These are phyloP conservation scores for Pythium guiyangense DNA, from an alignment of 352 stramenopile genomes.

Conservation along the genomic window DNA sequence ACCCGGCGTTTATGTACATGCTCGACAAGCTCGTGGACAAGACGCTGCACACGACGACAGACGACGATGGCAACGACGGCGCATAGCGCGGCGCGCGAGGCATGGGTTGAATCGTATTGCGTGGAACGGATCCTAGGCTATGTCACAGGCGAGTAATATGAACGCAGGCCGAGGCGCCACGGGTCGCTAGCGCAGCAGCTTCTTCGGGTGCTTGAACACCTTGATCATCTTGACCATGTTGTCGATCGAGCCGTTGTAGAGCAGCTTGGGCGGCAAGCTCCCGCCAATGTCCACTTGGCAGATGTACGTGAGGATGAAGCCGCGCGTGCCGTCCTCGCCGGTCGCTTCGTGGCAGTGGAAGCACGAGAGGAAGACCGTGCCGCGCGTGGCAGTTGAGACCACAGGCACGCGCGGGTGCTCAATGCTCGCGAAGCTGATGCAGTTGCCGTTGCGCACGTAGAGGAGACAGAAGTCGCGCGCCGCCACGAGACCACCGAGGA, in stretches of 20 bases:
- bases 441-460: slow-evolving; percentile 18
- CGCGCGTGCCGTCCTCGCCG: slow-evolving; percentile 19
- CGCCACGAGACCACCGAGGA: slow-evolving; percentile 47
- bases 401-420: slow-evolving; percentile 36
- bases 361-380: slow-evolving; percentile 33
- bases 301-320: slow-evolving; percentile 45
- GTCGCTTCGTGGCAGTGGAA: slow-evolving; percentile 31
- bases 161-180: no score
- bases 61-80: no score
- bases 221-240: slow-evolving; percentile 60
- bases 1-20: slow-evolving; percentile 86
- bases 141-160: no score
- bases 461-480: slow-evolving; percentile 57
- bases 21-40: slow-evolving; percentile 77
- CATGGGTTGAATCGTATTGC: no score
- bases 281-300: slow-evolving; percentile 49
- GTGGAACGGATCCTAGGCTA: no score
- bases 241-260: slow-evolving; percentile 57
- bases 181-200: slow-evolving; percentile 4
- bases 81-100: no score
- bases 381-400: slow-evolving; percentile 25
- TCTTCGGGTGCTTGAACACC: slow-evolving; percentile 34
- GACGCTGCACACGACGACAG: slow-evolving; percentile 25
- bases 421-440: slow-evolving; percentile 37
- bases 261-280: slow-evolving; percentile 37